Evolutionary conservation across 495 filamentous ascomycete genomes (phyloP), one percentile per base, ranked within the genome.

Genomic region (Penicillium bialowiezense): DNA sequence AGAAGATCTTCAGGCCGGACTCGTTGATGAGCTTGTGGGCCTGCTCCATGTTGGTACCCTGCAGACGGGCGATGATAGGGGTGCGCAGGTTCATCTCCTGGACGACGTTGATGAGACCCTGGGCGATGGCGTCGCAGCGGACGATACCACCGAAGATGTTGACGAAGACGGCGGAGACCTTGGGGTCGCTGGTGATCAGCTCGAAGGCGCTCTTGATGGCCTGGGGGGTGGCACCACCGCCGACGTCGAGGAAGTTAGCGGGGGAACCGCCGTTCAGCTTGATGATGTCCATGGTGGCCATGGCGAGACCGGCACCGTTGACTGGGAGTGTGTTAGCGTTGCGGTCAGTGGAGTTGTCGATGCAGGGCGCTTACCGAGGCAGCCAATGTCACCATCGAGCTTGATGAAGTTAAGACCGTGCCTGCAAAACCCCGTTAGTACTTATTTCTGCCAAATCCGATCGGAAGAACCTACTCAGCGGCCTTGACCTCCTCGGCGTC

Each of bases 281-380:
- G 81, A 98, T 98, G 74, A 98, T 97, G 72, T 98, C 93, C 93
- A 98, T 98, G 58, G 93, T 98, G 46, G 93, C 93, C 93, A 98
- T 98, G 67, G 93, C 93, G 49, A 98, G 87, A 77, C 93, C 93
- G 56, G 93, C 93, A 69, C 93, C 93, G 72, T 98, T 98, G 75
- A 98, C 93, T 68, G 34, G 1, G 48, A 26, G 5, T 13, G n/a
- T 2, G 23, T 73, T 55, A 73, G 67, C 37, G 44, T 41, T 15
- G 24, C 9, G 19, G n/a, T n/a, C n/a, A n/a, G n/a, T n/a, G n/a
- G n/a, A n/a, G n/a, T n/a, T n/a, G n/a, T n/a, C n/a, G n/a, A n/a
- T n/a, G n/a, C n/a, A n/a, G n/a, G n/a, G n/a, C n/a, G n/a, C 63
- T 50, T 65, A 79, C 75, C 75, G 52, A 98, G 79, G 78, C 93